phyloP scores from a whole-genome alignment of 2,329 filamentous ascomycete genomes.

The Paraphoma sp. region DNA sequence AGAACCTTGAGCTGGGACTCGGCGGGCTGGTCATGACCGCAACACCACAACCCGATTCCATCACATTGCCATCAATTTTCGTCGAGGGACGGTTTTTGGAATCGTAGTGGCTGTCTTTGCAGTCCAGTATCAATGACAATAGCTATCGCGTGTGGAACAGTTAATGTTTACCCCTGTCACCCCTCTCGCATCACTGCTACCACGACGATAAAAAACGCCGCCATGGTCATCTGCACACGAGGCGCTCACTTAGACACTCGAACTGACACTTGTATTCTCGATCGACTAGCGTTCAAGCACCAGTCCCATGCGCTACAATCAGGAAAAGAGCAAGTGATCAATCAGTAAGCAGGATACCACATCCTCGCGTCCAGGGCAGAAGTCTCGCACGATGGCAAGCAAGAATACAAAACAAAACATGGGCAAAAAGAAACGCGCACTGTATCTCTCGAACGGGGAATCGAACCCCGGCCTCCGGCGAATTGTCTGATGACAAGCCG shows the following conservation, averaged over 20 bases:
- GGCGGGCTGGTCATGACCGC: neutral
- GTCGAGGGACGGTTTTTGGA: too few species aligned
- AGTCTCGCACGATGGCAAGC: neutral
- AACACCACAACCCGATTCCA: neutral
- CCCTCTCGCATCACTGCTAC: neutral
- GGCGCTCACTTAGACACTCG: too few species aligned
- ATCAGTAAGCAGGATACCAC: too few species aligned
- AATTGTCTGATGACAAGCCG: constrained; percentile 5
- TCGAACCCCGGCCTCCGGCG: constrained; percentile 13
- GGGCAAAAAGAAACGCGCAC: neutral
- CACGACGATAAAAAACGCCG: neutral
- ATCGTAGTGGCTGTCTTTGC: too few species aligned
- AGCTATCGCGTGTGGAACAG: too few species aligned
- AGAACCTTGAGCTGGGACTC: neutral
- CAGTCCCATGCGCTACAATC: too few species aligned
- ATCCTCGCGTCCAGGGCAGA: neutral
- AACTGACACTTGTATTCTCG: too few species aligned
- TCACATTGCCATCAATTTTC: neutral
- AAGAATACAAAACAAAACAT: neutral
- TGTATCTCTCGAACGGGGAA: constrained; percentile 6
- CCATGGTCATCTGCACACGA: neutral
- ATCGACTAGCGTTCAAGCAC: too few species aligned
- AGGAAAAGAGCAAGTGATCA: too few species aligned
- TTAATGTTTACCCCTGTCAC: too few species aligned
- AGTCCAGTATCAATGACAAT: too few species aligned